Evolutionary conservation across 352 stramenopile genomes (phyloP).

Genomic region (Pythium scleroteichum): DNA sequence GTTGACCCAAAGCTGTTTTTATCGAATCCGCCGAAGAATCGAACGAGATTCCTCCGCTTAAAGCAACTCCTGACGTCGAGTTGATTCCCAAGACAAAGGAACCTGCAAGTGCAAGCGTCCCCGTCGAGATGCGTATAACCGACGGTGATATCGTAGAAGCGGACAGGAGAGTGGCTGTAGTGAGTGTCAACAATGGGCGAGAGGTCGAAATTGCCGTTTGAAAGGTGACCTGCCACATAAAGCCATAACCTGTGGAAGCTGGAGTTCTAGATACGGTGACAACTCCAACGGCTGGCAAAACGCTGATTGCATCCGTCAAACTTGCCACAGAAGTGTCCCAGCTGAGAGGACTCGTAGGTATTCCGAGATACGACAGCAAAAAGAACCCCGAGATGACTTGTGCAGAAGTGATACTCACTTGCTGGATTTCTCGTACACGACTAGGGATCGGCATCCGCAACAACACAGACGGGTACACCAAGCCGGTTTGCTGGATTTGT

Average conservation of each 20-base stretch:
- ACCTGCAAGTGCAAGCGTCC: conserved; percentile 21
- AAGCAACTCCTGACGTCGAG: neutral
- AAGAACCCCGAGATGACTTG: conserved; percentile 30
- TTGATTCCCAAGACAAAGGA: conserved; percentile 33
- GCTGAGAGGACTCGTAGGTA: conserved; percentile 11
- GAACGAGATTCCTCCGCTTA: conserved; percentile 14
- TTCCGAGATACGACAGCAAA: conserved; percentile 28
- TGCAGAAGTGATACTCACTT: conserved; percentile 26
- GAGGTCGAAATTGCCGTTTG: conserved; percentile 4
- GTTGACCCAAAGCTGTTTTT: conserved; percentile 7
- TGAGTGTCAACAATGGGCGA: conserved; percentile 27
- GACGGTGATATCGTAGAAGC: conserved; percentile 14
- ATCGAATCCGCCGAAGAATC: conserved; percentile 22
- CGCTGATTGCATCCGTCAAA: conserved; percentile 27
- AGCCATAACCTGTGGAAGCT: conserved; percentile 20
- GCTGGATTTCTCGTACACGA: conserved; percentile 33
- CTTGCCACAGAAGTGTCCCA: conserved; percentile 23
- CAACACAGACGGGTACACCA: conserved; percentile 18
- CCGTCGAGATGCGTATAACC: conserved; percentile 17
- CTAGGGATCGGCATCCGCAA: conserved; percentile 19
- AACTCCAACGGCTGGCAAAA: conserved; percentile 22
- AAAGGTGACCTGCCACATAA: conserved; percentile 40
- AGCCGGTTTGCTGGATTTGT: conserved; percentile 19
- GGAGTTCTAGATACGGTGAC: conserved; percentile 22
- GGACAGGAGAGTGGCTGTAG: conserved; percentile 24